Evolutionary conservation across 1,284 basidiomycete species (phyloP).

Genomic region (Trichosporon asahii): DNA sequence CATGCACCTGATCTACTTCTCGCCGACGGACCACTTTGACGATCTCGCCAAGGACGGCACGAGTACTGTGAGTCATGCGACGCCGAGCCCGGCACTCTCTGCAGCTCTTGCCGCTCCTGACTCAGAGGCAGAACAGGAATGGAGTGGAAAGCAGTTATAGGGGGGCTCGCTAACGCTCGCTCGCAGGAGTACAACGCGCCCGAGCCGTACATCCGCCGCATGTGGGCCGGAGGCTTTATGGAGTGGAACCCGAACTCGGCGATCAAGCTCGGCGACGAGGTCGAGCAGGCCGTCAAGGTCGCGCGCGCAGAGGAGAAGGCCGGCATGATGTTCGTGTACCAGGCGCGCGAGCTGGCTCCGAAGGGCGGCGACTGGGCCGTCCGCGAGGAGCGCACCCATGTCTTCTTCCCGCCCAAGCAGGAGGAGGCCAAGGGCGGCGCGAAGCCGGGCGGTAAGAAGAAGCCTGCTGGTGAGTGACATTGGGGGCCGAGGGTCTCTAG

Average conservation of each 20-base stretch:
- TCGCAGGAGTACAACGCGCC: conserved; percentile 57
- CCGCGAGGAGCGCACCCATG: conserved; percentile 68
- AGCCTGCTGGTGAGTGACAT: conserved; percentile 14
- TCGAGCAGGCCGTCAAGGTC: conserved; percentile 58
- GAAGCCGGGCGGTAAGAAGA: conserved; percentile 18
- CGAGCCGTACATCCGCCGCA: conserved; percentile 67
- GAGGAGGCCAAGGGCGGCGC: neutral
- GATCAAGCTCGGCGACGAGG: conserved; percentile 60
- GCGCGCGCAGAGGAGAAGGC: conserved; percentile 63
- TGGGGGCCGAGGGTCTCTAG: too few species aligned
- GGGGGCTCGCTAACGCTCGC: neutral
- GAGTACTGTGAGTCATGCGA: conserved; percentile 58
- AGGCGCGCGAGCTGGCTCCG: conserved; percentile 53
- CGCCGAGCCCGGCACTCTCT: too few species aligned
- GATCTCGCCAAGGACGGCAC: conserved; percentile 63
- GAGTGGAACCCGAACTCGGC: conserved; percentile 56
- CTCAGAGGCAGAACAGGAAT: too few species aligned
- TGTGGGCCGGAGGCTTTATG: conserved; percentile 79
- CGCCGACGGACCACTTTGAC: conserved; percentile 61
- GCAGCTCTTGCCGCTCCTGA: too few species aligned
- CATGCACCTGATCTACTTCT: conserved; percentile 72
- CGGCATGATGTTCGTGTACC: conserved; percentile 75
- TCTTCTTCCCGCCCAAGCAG: conserved; percentile 58
- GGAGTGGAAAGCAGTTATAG: too few species aligned
- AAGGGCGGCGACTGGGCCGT: conserved; percentile 57